Evolutionary conservation across 257 asterid species (phyloP).

Genomic region (Solanum peruvianum): DNA sequence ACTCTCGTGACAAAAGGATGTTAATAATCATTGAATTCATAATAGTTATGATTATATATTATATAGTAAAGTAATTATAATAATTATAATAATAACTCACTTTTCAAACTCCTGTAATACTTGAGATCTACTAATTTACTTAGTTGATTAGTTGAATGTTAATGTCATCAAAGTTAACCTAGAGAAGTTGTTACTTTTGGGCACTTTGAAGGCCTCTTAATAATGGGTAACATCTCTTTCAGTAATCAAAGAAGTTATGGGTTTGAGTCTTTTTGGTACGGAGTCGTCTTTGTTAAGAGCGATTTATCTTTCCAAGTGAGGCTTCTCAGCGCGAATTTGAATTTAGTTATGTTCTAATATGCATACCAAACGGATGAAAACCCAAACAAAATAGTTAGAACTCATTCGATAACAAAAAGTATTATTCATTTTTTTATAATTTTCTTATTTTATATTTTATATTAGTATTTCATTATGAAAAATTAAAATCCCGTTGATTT

Average conservation of each 20-base stretch:
- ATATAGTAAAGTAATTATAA: too few species aligned
- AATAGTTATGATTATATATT: background rate
- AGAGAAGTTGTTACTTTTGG: background rate
- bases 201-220: background rate
- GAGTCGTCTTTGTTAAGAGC: too few species aligned
- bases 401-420: background rate
- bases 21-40: background rate
- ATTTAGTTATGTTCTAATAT: too few species aligned
- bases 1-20: background rate
- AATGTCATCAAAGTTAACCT: background rate
- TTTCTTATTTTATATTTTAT: background rate
- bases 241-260: background rate
- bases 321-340: accelerated
- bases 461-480: background rate
- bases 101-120: background rate
- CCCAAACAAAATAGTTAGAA: background rate
- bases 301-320: accelerated
- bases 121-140: background rate
- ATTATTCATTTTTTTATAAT: background rate
- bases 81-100: background rate
- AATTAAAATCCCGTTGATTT: background rate
- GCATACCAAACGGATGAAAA: background rate
- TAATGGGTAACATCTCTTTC: background rate
- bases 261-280: background rate
- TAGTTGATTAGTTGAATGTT: background rate